These are phyloP conservation scores for Fusarium setosum DNA, from an alignment of 2,329 filamentous ascomycete genomes.

Conservation along the genomic window DNA sequence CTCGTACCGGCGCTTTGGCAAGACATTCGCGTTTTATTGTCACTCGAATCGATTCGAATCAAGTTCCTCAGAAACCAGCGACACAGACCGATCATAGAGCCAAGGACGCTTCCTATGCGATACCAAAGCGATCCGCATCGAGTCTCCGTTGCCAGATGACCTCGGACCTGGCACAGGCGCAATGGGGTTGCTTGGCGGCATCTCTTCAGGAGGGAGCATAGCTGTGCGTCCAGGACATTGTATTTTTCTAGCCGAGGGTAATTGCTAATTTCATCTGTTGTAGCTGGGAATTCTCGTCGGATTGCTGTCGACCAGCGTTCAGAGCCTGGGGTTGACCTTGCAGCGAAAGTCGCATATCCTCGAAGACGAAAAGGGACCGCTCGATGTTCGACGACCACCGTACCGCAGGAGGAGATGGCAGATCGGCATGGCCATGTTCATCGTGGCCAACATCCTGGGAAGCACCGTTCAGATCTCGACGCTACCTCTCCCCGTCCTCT, in stretches of 20 bases:
- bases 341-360: slow-evolving; percentile 98
- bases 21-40: slow-evolving; percentile 28
- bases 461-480: slow-evolving; percentile 98
- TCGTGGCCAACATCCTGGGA: slow-evolving; percentile 92
- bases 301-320: slow-evolving; percentile 91
- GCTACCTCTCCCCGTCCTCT: slow-evolving; percentile 91
- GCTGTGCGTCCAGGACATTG: slow-evolving; percentile 64
- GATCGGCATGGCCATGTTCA: slow-evolving; percentile 96
- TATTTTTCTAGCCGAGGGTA: too few relatives aligned
- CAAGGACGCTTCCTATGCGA: slow-evolving; percentile 40
- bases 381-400: slow-evolving; percentile 84
- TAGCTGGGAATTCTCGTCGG: slow-evolving; percentile 95
- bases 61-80: slow-evolving; percentile 4
- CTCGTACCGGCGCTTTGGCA: slow-evolving; percentile 17
- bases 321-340: slow-evolving; percentile 93
- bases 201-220: slow-evolving; percentile 83
- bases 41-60: slow-evolving; percentile 14
- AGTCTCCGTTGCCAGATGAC: slow-evolving; percentile 58
- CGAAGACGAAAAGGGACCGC: slow-evolving; percentile 90
- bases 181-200: slow-evolving; percentile 80
- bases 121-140: slow-evolving; percentile 25
- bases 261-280: slow-evolving; percentile 34
- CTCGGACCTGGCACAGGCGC: slow-evolving; percentile 53
- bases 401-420: slow-evolving; percentile 95
- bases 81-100: slow-evolving; percentile 7